Evolutionary conservation across 2,329 filamentous ascomycete genomes (phyloP), one percentile per base, ranked within the genome.

Genomic region (Graphiopsis chlorocephala): DNA sequence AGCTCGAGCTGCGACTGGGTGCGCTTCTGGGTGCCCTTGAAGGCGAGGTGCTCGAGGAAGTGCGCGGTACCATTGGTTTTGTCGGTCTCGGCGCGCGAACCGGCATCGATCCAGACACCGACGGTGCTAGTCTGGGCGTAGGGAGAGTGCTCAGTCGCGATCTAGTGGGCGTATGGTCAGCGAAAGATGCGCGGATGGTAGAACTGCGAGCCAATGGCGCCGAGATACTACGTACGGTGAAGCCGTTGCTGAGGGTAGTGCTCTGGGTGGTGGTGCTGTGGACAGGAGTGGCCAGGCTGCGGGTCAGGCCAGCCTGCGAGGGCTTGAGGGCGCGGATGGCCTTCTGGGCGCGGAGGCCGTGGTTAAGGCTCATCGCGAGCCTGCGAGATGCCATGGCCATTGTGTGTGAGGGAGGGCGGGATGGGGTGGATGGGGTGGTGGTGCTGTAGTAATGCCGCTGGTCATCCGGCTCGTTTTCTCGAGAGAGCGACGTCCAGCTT

Each of bases 31-130:
- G 95, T 99, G 74, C 95, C 95, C 93, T 99, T 99, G 89, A 99
- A 99, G 75, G 96, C 96, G 81, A 99, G 88, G 85, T 99, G 95
- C 87, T 99, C 95, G 75, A 99, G 88, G 86, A 99, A 99, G 85
- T 99, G 95, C 77, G 95, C 95, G 75, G 95, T 99, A 82, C 95
- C 95, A 85, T 98, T 99, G 78, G 92, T 98, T 88, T 93, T 93
- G 83, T 95, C 89, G 74, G 95, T 99, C 87, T 99, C 95, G 80
- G 95, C 93, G 81, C 95, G 88, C 81, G 93, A 97, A 79, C 95
- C 95, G 80, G 96, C 94, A 83, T 99, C 96, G 80, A 99, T 99
- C 93, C 95, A 99, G 72, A 99, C 92, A 79, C 95, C 95, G 76
- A 98, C 93, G 64, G 94, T 98, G 76, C 93, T 97, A 68, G 95